These are phyloP conservation scores for Sclerotinia nivalis DNA, from an alignment of 2,329 filamentous ascomycete genomes.

Conservation along the genomic window DNA sequence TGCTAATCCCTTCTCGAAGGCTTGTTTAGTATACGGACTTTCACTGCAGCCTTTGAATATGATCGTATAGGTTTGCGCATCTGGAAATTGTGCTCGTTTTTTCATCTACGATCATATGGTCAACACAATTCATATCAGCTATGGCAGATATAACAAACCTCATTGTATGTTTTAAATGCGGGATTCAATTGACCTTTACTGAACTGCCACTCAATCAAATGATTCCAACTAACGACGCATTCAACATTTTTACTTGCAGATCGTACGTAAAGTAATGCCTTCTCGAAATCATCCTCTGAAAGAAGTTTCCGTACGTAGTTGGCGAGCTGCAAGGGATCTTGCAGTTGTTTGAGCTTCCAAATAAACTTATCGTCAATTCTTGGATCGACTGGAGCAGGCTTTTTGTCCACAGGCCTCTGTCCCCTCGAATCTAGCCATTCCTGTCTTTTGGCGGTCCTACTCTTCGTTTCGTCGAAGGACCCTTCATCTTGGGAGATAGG, in stretches of 20 bases:
- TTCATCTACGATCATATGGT: slow-evolving; percentile 71
- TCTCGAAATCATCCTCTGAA: slow-evolving; percentile 57
- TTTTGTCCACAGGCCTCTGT: slow-evolving; percentile 26
- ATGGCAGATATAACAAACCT: slow-evolving; percentile 52
- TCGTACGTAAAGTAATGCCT: slow-evolving; percentile 68
- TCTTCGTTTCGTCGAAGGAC: slow-evolving; percentile 1
- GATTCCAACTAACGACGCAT: slow-evolving; percentile 83
- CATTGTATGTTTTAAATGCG: slow-evolving; percentile 85
- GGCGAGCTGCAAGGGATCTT: slow-evolving; percentile 72
- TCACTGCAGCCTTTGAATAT: slow-evolving; percentile 74
- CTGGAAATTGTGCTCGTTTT: slow-evolving; percentile 80
- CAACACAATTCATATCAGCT: background rate
- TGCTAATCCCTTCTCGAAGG: slow-evolving; percentile 67
- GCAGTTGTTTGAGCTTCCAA: slow-evolving; percentile 36
- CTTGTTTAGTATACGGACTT: slow-evolving; percentile 57
- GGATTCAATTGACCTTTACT: slow-evolving; percentile 57
- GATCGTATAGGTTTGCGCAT: slow-evolving; percentile 79
- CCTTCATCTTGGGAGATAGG: slow-evolving; percentile 9
- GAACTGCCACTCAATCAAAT: slow-evolving; percentile 73
- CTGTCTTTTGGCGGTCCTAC: slow-evolving; percentile 22
- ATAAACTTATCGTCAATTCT: slow-evolving; percentile 25
- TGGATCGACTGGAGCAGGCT: background rate
- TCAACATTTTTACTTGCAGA: slow-evolving; percentile 64
- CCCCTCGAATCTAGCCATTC: slow-evolving; percentile 35
- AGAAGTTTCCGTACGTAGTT: slow-evolving; percentile 65